These are phyloP conservation scores for Carex parvula DNA, from an alignment of 176 grass and related monocot genomes.

Conservation along the genomic window DNA sequence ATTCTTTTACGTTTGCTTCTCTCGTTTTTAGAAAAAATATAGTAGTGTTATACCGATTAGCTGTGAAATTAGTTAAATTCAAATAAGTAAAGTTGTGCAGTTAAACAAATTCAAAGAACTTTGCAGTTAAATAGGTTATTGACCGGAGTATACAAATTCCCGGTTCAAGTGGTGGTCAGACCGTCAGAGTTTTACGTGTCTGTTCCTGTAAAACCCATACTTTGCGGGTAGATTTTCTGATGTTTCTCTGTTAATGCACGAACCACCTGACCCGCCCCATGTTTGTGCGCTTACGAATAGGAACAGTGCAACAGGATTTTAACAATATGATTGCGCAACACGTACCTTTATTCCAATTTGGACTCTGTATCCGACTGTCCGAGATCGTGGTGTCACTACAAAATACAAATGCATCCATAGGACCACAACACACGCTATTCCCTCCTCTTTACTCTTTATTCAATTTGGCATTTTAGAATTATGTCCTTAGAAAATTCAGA, in stretches of 20 bases:
- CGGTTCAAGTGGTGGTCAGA: not conserved
- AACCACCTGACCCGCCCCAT: not conserved
- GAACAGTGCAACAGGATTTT: not conserved
- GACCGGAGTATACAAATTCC: not conserved
- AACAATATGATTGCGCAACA: constrained; percentile 25
- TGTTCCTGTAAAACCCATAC: not conserved
- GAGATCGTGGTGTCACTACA: constrained; percentile 31
- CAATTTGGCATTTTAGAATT: too few species aligned
- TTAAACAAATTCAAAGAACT: not conserved
- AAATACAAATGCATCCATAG: not conserved
- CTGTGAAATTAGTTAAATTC: not conserved
- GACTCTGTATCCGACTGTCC: not conserved
- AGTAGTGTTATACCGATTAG: not conserved
- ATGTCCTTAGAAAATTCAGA: not conserved
- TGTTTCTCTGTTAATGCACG: not conserved
- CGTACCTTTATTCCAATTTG: constrained; percentile 22
- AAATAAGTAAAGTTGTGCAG: not conserved
- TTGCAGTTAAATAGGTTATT: not conserved
- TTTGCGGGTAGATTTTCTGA: not conserved
- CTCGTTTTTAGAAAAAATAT: too few species aligned
- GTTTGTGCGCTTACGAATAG: too few species aligned
- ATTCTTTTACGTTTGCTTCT: too few species aligned
- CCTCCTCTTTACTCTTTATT: not conserved
- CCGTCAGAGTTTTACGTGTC: not conserved
- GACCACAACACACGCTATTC: constrained; percentile 15